Evolutionary conservation across 768 basidiomycete species (phyloP).

Genomic region (Russula ochroleuca): DNA sequence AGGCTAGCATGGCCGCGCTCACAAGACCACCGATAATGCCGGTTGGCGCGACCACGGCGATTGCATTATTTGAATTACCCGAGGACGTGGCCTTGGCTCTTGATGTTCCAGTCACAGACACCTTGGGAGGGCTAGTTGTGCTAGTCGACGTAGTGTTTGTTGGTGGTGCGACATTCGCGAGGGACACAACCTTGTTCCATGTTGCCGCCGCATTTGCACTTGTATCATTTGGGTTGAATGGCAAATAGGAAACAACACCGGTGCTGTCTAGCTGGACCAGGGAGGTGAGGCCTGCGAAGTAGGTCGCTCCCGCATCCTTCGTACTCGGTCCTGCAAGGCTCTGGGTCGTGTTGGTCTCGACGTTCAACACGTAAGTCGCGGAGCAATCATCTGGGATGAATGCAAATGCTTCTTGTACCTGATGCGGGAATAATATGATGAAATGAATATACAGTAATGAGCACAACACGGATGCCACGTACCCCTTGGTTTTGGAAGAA

Average conservation of each 20-base stretch:
- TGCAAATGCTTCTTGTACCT: constrained; percentile 72
- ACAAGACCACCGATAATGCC: constrained; percentile 5
- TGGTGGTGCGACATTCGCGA: constrained; percentile 45
- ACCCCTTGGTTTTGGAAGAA: constrained; percentile 59
- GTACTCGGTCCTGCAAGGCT: constrained; percentile 53
- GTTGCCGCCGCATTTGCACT: constrained; percentile 43
- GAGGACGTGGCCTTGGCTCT: constrained; percentile 28
- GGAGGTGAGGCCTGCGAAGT: constrained; percentile 56
- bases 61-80: constrained; percentile 1
- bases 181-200: constrained; percentile 46
- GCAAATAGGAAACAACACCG: constrained; percentile 57
- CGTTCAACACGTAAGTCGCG: constrained; percentile 69
- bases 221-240: constrained; percentile 47
- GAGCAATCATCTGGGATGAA: constrained; percentile 74
- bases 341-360: constrained; percentile 65
- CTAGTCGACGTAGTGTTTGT: background rate
- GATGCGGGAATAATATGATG: background rate
- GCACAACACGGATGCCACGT: constrained; percentile 28
- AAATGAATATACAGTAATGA: background rate
- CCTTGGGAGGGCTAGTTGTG: background rate
- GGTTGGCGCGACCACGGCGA: background rate
- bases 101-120: constrained; percentile 25
- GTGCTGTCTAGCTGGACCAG: constrained; percentile 65
- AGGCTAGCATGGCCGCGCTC: constrained; percentile 11
- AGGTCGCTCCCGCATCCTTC: constrained; percentile 57